These are phyloP conservation scores for Hymenoscyphus scutula DNA, from an alignment of 2,329 filamentous ascomycete genomes.

Conservation along the genomic window DNA sequence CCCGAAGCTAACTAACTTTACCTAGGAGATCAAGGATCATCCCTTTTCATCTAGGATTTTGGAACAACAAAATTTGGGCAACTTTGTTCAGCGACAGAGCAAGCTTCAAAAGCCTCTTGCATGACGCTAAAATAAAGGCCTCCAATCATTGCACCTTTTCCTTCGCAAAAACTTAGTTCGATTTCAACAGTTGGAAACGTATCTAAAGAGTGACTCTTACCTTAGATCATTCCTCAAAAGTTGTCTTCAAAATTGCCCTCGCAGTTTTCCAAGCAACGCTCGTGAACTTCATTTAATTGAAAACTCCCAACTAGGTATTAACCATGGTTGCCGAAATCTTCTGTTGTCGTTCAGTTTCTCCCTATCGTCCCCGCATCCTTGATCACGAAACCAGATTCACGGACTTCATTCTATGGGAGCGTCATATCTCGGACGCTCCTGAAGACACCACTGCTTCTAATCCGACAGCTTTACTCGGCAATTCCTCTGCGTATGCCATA, in stretches of 20 bases:
- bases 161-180: too few relatives aligned
- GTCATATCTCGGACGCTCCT: neutral
- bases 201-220: neutral
- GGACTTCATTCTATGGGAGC: constrained; percentile 1
- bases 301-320: neutral
- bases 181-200: neutral
- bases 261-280: neutral
- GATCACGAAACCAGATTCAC: constrained; percentile 7
- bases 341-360: neutral
- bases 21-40: too few relatives aligned
- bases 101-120: too few relatives aligned
- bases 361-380: neutral
- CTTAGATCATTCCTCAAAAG: neutral
- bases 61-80: too few relatives aligned
- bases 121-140: neutral
- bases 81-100: too few relatives aligned
- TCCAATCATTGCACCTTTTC: neutral
- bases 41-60: too few relatives aligned
- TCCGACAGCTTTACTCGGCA: neutral
- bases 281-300: neutral
- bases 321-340: constrained; percentile 2
- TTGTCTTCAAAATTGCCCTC: neutral
- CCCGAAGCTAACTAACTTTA: too few relatives aligned
- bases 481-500: constrained; percentile 31
- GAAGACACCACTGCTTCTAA: neutral